These are phyloP conservation scores for Diplodia sapinea DNA, from an alignment of 2,329 filamentous ascomycete species.

Conservation along the genomic window DNA sequence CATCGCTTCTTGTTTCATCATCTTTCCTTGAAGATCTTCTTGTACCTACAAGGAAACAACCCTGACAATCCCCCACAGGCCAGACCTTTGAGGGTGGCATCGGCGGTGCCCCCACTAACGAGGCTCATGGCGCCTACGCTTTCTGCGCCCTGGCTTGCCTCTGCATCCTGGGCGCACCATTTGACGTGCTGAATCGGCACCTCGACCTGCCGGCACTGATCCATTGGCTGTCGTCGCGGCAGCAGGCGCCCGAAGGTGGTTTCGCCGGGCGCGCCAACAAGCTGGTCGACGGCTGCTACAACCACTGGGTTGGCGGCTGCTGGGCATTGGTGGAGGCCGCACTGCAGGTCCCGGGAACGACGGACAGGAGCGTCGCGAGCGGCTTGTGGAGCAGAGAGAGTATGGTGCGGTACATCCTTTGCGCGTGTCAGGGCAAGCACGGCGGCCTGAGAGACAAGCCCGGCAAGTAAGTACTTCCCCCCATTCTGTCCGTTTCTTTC, in stretches of 20 bases:
- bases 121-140: constrained; percentile 95
- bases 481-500: background rate
- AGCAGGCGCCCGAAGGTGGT: constrained; percentile 89
- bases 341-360: constrained; percentile 59
- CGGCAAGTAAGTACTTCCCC: constrained; percentile 68
- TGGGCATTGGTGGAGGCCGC: constrained; percentile 90
- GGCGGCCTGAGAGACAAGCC: constrained; percentile 95
- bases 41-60: background rate
- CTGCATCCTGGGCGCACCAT: constrained; percentile 80
- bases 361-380: background rate
- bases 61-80: constrained; percentile 42
- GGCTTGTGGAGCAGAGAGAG: constrained; percentile 79
- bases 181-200: constrained; percentile 66
- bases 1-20: constrained; percentile 42
- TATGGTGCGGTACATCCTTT: constrained; percentile 85
- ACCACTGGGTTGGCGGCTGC: constrained; percentile 95
- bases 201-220: constrained; percentile 78
- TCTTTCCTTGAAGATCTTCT: constrained; percentile 31
- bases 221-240: constrained; percentile 86
- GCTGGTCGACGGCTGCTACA: constrained; percentile 97
- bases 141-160: constrained; percentile 93
- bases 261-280: constrained; percentile 96
- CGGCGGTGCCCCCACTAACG: constrained; percentile 79
- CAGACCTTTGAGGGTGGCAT: constrained; percentile 97
- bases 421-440: constrained; percentile 79